Evolutionary conservation across 441 rosid genomes (phyloP).

Genomic region (Theobroma grandiflorum): DNA sequence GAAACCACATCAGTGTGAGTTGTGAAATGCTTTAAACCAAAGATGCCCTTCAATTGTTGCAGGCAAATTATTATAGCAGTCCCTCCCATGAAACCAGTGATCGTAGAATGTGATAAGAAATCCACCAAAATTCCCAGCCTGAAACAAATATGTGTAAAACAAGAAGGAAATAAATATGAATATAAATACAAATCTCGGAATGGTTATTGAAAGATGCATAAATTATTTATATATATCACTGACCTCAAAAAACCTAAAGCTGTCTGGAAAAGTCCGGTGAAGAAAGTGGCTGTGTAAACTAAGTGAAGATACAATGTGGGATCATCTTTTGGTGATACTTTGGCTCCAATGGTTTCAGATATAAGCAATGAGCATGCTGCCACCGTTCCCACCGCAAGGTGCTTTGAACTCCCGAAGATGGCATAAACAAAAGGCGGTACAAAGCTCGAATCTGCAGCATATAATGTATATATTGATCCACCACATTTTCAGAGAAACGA

Average conservation of each 20-base stretch:
- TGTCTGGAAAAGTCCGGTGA: slow-evolving; percentile 78
- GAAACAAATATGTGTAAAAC: not conserved
- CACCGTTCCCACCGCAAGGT: slow-evolving; percentile 82
- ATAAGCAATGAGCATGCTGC: slow-evolving; percentile 81
- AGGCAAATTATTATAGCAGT: slow-evolving; percentile 76
- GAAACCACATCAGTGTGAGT: slow-evolving; percentile 71
- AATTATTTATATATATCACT: not conserved
- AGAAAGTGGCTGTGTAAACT: slow-evolving; percentile 71
- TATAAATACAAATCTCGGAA: not conserved
- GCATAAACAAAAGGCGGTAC: slow-evolving; percentile 86
- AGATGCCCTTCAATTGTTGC: slow-evolving; percentile 81
- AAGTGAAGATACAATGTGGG: slow-evolving; percentile 70
- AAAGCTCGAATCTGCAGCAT: slow-evolving; percentile 78
- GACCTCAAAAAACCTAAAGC: slow-evolving; percentile 69
- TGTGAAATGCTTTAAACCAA: slow-evolving; percentile 77
- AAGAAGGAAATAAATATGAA: not conserved
- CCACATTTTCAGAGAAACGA: not conserved
- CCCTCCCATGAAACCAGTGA: slow-evolving; percentile 93
- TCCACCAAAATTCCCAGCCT: slow-evolving; percentile 89
- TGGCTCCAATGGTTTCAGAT: slow-evolving; percentile 50
- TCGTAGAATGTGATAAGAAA: slow-evolving; percentile 91
- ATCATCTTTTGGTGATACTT: slow-evolving; percentile 44
- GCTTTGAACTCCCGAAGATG: slow-evolving; percentile 80
- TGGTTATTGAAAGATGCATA: not conserved
- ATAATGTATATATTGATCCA: not conserved